A percentile compares a stretch with the other conserved stretches of the same genome.
phyloP scores from a whole-genome alignment of 352 stramenopile genomes.

The Peronospora belbahrii region DNA sequence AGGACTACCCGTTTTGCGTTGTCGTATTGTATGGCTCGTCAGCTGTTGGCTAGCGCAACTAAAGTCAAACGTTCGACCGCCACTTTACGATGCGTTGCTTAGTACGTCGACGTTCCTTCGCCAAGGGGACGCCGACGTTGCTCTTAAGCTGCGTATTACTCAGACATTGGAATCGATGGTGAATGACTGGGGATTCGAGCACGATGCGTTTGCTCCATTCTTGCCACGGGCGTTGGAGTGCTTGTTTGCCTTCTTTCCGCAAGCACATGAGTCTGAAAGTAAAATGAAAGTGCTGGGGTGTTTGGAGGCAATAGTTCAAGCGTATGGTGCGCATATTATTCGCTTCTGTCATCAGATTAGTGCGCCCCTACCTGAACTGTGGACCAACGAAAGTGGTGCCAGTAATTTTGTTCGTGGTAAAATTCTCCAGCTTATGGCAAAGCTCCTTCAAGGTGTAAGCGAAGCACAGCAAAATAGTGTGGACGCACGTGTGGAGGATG shows the following conservation, averaged over 20 bases:
- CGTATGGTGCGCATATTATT: constrained; percentile 42
- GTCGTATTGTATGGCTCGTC: constrained; percentile 79
- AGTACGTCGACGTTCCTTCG: constrained; percentile 32
- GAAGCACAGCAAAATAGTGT: constrained; percentile 21
- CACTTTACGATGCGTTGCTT: constrained; percentile 73
- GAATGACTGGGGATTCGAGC: constrained; percentile 75
- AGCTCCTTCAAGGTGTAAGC: constrained; percentile 54
- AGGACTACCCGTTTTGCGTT: constrained; percentile 57
- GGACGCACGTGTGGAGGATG: constrained; percentile 5
- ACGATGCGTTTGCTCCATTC: constrained; percentile 62
- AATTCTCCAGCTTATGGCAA: constrained; percentile 69
- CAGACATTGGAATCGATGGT: constrained; percentile 77
- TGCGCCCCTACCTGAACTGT: constrained; percentile 58
- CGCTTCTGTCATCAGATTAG: constrained; percentile 58
- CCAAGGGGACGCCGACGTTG: constrained; percentile 33
- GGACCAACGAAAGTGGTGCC: constrained; percentile 57
- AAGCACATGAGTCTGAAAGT: constrained; percentile 54
- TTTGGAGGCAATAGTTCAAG: constrained; percentile 63
- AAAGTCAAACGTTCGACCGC: constrained; percentile 49
- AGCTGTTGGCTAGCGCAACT: constrained; percentile 83
- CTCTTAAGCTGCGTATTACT: constrained; percentile 64
- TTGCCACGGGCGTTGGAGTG: constrained; percentile 48
- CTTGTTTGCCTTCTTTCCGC: constrained; percentile 63
- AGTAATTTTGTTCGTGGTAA: constrained; percentile 78
- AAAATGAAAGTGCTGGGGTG: constrained; percentile 76